Conservation (phyloP, 768 basidiomycete species). For the Saitozyma podzolica region DNA sequence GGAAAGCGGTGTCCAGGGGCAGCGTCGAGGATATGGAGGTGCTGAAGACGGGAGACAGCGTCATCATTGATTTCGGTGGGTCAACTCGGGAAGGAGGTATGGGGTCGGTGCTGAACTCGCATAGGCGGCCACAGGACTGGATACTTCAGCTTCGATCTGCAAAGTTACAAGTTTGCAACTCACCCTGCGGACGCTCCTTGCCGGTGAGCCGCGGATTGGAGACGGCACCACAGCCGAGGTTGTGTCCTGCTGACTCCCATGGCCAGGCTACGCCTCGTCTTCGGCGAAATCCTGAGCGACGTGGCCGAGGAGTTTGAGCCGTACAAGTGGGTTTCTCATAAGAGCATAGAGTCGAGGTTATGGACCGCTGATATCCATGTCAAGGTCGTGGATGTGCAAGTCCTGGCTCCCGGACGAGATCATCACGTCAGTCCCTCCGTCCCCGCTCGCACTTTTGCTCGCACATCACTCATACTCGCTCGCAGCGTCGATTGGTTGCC, state of each 20-base stretch:
- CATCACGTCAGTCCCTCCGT: constrained; percentile 22
- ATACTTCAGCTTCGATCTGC: constrained; percentile 19
- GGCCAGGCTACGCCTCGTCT: constrained; percentile 15
- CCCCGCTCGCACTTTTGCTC: background rate
- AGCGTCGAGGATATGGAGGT: constrained; percentile 8
- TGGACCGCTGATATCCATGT: background rate
- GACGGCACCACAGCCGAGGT: background rate
- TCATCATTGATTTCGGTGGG: constrained; percentile 30
- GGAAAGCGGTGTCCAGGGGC: constrained; percentile 11
- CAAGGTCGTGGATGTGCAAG: constrained; percentile 19
- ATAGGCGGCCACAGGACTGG: constrained; percentile 23
- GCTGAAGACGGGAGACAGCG: constrained; percentile 14
- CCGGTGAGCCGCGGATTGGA: background rate
- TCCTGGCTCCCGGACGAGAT: constrained; percentile 39
- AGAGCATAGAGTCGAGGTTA: background rate
- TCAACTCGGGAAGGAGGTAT: background rate
- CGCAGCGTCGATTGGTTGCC: constrained; percentile 28
- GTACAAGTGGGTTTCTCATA: constrained; percentile 14
- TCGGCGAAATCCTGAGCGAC: constrained; percentile 40
- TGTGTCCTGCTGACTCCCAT: background rate
- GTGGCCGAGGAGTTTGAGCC: constrained; percentile 41
- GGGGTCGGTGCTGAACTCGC: background rate
- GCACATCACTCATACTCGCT: background rate
- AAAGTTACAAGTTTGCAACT: constrained; percentile 9
- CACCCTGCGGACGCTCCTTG: constrained; percentile 18